These are phyloP conservation scores for Fusarium sp. DNA, from an alignment of 2,329 filamentous ascomycete genomes.

Conservation along the genomic window DNA sequence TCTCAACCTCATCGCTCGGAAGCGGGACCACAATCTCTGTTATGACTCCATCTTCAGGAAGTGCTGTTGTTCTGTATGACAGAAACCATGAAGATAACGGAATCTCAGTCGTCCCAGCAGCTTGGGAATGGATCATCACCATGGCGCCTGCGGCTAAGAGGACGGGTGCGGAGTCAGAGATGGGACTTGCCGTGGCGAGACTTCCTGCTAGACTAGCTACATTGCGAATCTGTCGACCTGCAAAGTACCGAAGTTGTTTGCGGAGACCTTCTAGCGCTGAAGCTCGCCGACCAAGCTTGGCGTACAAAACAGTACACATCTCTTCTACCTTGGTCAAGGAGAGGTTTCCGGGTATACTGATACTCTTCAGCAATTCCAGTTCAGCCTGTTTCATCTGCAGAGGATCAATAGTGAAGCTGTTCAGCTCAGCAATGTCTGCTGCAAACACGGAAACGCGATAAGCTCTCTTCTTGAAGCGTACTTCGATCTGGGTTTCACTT, in stretches of 20 bases:
- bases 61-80: not conserved
- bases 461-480: not conserved
- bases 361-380: not conserved
- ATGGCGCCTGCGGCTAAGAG: not conserved
- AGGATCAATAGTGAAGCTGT: not conserved
- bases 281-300: not conserved
- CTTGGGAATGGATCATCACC: not conserved
- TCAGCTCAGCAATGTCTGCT: not conserved
- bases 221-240: not conserved
- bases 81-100: not conserved
- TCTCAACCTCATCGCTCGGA: not conserved
- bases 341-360: not conserved
- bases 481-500: not conserved
- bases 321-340: not conserved
- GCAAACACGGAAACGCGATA: not conserved
- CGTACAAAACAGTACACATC: not conserved
- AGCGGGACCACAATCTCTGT: not conserved
- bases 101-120: fast-evolving
- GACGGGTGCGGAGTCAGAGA: not conserved
- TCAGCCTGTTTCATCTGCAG: not conserved
- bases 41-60: not conserved
- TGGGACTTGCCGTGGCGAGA: not conserved
- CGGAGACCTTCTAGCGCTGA: not conserved
- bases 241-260: not conserved
- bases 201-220: not conserved